Evolutionary conservation across 1,139 yeast genomes (phyloP).

Genomic region (Scheffersomyces insectosa): DNA sequence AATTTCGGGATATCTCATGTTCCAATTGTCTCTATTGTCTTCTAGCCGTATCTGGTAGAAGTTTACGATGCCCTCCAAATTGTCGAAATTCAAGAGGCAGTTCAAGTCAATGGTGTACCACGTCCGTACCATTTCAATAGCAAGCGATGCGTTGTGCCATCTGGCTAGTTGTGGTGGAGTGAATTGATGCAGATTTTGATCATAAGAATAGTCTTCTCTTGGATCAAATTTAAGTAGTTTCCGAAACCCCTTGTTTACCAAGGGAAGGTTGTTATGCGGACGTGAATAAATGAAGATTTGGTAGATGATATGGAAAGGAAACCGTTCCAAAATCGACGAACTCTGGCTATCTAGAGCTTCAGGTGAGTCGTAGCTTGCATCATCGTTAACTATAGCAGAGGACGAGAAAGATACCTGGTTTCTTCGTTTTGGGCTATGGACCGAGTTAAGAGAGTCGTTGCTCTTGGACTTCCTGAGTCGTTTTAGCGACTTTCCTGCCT

Average conservation of each 20-base stretch:
- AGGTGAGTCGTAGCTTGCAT: background rate
- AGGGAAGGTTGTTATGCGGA: slow-evolving; percentile 27
- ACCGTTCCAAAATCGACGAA: slow-evolving; percentile 11
- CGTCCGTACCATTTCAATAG: slow-evolving; percentile 11
- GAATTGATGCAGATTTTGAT: too few relatives aligned
- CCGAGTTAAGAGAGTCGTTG: too few relatives aligned
- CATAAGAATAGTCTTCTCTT: background rate
- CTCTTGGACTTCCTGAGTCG: slow-evolving; percentile 2
- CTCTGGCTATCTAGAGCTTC: background rate
- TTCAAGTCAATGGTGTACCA: slow-evolving; percentile 12
- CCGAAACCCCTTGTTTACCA: slow-evolving; percentile 25
- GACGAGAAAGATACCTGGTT: too few relatives aligned
- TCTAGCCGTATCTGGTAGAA: slow-evolving; percentile 8
- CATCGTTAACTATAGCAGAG: too few relatives aligned
- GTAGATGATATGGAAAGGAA: slow-evolving; percentile 36
- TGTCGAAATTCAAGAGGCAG: slow-evolving; percentile 10
- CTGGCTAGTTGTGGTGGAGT: background rate
- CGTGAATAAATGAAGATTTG: slow-evolving; percentile 33
- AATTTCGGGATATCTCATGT: too few relatives aligned
- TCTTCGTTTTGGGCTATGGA: background rate
- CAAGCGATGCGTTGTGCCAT: slow-evolving; percentile 11
- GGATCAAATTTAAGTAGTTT: slow-evolving; percentile 19
- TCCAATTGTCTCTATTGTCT: background rate
- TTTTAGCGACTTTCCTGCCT: slow-evolving; percentile 23
- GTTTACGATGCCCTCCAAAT: slow-evolving; percentile 8